Evolutionary conservation across 495 filamentous ascomycete species (phyloP).

Genomic region (Tuber borchii): DNA sequence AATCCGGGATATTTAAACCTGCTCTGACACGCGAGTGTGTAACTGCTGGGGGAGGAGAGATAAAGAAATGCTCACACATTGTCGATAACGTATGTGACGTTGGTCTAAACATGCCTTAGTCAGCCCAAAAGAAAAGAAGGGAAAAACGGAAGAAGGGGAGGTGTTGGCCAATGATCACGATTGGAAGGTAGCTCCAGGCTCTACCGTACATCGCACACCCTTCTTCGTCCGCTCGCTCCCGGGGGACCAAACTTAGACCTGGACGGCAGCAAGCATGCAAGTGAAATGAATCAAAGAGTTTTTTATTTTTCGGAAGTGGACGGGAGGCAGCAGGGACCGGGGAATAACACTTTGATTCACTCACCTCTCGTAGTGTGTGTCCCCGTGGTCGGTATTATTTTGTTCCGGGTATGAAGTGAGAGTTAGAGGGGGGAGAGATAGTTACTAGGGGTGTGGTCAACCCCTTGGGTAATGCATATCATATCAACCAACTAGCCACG

Average conservation of each 20-base stretch:
- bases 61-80: background rate
- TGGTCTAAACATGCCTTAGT: background rate
- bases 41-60: background rate
- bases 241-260: background rate
- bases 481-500: background rate
- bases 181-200: background rate
- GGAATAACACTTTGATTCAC: background rate
- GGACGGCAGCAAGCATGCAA: background rate
- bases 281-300: background rate
- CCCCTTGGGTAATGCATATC: background rate
- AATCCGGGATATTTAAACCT: background rate
- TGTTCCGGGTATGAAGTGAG: background rate
- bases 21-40: background rate
- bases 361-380: background rate
- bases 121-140: background rate
- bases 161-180: background rate
- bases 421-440: background rate
- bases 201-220: background rate
- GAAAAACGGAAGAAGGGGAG: background rate
- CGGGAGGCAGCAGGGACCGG: background rate
- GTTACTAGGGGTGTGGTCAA: background rate
- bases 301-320: background rate
- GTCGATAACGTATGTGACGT: background rate
- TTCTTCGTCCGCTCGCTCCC: background rate
- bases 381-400: background rate